phyloP scores from a whole-genome alignment of 352 stramenopile genomes.

The Pythium monospermum region DNA sequence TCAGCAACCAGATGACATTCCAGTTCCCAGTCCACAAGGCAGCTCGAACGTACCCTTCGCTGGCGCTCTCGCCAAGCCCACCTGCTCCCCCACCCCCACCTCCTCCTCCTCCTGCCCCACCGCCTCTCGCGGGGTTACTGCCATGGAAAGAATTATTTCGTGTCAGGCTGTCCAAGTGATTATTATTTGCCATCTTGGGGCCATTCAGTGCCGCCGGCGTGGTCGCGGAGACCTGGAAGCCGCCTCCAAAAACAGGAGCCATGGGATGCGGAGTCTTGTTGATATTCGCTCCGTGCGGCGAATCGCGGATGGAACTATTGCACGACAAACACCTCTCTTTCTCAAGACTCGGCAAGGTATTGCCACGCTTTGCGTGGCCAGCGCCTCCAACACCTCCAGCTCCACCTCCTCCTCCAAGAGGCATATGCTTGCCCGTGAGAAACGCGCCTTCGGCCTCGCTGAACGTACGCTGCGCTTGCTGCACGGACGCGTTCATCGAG shows the following conservation, averaged over 20 bases:
- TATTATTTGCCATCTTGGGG: constrained; percentile 33
- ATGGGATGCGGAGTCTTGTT: constrained; percentile 74
- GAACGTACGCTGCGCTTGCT: constrained; percentile 55
- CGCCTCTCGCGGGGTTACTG: neutral
- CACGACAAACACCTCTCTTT: constrained; percentile 75
- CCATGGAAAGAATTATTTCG: constrained; percentile 17
- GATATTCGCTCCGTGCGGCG: constrained; percentile 19
- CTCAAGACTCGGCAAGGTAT: constrained; percentile 68
- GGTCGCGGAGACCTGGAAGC: constrained; percentile 48
- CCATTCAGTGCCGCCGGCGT: constrained; percentile 17
- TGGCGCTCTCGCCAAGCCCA: constrained; percentile 37
- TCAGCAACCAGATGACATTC: neutral
- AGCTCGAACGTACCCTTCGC: constrained; percentile 46
- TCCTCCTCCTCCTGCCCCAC: constrained; percentile 2
- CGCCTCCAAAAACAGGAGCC: constrained; percentile 59
- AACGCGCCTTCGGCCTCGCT: constrained; percentile 66
- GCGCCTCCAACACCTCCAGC: constrained; percentile 4
- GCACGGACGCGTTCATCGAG: constrained; percentile 78
- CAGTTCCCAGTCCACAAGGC: neutral
- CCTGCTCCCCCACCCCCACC: neutral
- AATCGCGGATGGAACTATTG: constrained; percentile 62
- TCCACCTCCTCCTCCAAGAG: constrained; percentile 4
- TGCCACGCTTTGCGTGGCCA: constrained; percentile 32
- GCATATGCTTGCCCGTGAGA: constrained; percentile 63
- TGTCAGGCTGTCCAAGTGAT: constrained; percentile 31